phyloP scores from a whole-genome alignment of 352 stramenopile genomes.

The Phytophthora pseudosyringae region DNA sequence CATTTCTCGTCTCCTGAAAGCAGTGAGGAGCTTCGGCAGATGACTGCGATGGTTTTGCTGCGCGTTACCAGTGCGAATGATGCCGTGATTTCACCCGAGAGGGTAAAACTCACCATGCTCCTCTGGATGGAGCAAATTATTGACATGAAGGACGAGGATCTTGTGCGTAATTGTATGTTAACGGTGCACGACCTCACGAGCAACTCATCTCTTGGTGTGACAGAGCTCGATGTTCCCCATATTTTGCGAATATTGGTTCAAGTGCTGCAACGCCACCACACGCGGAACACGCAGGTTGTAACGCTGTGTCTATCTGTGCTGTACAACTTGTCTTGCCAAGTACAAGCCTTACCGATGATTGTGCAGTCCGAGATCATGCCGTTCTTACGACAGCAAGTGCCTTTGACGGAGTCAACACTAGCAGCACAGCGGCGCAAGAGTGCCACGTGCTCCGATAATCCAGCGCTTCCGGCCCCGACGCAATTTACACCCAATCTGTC shows the following conservation, averaged over 20 bases:
- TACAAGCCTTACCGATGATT: constrained; percentile 48
- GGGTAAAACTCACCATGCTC: constrained; percentile 64
- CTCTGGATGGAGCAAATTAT: constrained; percentile 87
- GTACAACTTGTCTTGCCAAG: constrained; percentile 82
- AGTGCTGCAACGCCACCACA: constrained; percentile 64
- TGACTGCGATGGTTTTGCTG: constrained; percentile 75
- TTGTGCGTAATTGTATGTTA: constrained; percentile 84
- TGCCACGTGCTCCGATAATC: neutral
- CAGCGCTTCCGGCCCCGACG: constrained; percentile 7
- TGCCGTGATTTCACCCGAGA: constrained; percentile 68
- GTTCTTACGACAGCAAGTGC: constrained; percentile 59
- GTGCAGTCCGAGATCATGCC: constrained; percentile 61
- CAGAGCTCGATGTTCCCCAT: constrained; percentile 66
- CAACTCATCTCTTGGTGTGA: constrained; percentile 56
- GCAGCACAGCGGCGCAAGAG: constrained; percentile 22
- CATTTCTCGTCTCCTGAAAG: constrained; percentile 58
- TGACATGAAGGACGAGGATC: constrained; percentile 67
- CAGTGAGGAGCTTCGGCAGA: constrained; percentile 61
- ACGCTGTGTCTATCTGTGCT: constrained; percentile 73
- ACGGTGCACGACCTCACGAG: constrained; percentile 78
- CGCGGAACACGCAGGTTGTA: constrained; percentile 52
- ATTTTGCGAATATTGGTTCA: constrained; percentile 72
- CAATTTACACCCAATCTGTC: constrained; percentile 11
- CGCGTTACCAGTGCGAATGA: constrained; percentile 78
- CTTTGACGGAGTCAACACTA: constrained; percentile 24